These are phyloP conservation scores for Botryotinia globosa DNA, from an alignment of 2,329 filamentous ascomycete genomes.

Conservation along the genomic window DNA sequence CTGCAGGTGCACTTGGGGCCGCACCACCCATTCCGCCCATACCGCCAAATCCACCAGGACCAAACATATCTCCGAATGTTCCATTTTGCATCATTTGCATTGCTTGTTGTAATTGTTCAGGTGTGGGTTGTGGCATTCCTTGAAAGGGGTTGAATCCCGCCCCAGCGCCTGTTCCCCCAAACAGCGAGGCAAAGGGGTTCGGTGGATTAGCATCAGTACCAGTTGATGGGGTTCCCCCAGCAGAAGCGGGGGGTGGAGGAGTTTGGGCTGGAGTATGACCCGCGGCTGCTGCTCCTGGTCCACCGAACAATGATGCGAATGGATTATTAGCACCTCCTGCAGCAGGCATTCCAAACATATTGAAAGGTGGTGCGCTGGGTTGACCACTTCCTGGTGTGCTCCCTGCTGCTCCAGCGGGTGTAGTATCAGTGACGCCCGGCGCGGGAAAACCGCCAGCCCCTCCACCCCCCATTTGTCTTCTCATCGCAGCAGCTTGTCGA, in stretches of 20 bases:
- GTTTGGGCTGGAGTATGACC: constrained; percentile 34
- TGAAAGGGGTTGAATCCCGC: constrained; percentile 41
- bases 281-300: constrained; percentile 23
- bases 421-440: constrained; percentile 87
- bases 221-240: constrained; percentile 22
- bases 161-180: constrained; percentile 45
- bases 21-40: constrained; percentile 32
- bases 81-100: constrained; percentile 43
- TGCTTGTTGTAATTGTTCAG: constrained; percentile 55
- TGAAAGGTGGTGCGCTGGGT: constrained; percentile 26
- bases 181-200: constrained; percentile 69
- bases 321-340: constrained; percentile 49
- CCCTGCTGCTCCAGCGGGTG: constrained; percentile 48
- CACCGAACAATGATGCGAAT: constrained; percentile 58
- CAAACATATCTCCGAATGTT: constrained; percentile 30
- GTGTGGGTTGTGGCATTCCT: constrained; percentile 49
- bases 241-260: constrained; percentile 37
- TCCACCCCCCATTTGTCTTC: constrained; percentile 61
- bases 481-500: constrained; percentile 78
- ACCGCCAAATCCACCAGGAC: constrained; percentile 22
- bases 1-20: constrained; percentile 45
- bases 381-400: constrained; percentile 32
- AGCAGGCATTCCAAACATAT: constrained; percentile 37
- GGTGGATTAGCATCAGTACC: constrained; percentile 41
- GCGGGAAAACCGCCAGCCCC: constrained; percentile 71